phyloP scores from a whole-genome alignment of 73 alveolate genomes.

The Urostyla sp. region DNA sequence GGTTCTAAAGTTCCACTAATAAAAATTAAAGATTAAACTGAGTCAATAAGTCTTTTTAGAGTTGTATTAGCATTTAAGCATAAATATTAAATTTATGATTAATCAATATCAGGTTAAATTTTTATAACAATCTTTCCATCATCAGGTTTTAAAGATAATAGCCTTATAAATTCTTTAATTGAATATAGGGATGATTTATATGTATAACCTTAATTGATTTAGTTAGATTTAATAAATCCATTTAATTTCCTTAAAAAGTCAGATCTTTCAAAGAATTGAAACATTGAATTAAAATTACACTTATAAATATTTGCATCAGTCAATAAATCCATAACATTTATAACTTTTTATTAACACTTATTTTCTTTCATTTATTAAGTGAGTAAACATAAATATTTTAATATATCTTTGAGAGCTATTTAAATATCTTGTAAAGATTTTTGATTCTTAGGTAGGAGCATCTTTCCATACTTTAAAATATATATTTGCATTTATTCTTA shows the following conservation, averaged over 20 bases:
- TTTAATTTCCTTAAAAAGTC: constrained; percentile 57
- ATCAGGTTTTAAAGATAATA: constrained; percentile 59
- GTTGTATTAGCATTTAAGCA: constrained; percentile 76
- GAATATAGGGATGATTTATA: constrained; percentile 7
- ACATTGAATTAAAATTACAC: constrained; percentile 41
- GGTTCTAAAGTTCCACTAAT: constrained; percentile 96
- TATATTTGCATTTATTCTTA: constrained; percentile 45
- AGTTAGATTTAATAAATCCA: constrained; percentile 35
- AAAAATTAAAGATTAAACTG: constrained; percentile 74
- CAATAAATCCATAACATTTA: constrained; percentile 51
- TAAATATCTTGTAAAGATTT: constrained; percentile 67
- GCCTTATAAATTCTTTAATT: constrained; percentile 53
- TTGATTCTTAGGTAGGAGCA: constrained; percentile 74
- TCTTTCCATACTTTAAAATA: constrained; percentile 68
- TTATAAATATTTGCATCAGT: constrained; percentile 52
- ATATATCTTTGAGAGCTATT: constrained; percentile 45
- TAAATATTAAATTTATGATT: constrained; percentile 58
- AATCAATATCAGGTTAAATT: constrained; percentile 21
- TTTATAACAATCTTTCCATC: constrained; percentile 70
- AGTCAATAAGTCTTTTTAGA: constrained; percentile 66
- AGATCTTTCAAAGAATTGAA: constrained; percentile 45
- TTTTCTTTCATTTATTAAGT: background rate
- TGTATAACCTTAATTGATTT: background rate
- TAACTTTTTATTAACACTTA: background rate
- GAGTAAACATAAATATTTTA: background rate